Conservation (phyloP, 441 rosid genomes). For the Aleurites moluccanus region DNA sequence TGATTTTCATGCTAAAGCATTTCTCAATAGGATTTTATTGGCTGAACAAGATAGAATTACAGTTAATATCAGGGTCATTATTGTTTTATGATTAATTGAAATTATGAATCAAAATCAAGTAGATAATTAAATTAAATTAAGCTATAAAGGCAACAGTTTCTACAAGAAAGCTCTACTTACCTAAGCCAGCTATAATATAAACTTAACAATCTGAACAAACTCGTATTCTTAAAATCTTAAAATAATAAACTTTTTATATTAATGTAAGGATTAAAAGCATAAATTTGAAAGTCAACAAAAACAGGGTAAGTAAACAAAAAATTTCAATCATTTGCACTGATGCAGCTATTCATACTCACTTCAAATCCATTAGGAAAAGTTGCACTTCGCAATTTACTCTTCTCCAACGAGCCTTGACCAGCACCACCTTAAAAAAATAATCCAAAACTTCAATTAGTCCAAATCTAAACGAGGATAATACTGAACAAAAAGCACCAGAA, state of each 20-base stretch:
- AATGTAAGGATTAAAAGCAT: too few relatives aligned
- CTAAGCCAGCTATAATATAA: neutral
- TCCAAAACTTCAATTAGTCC: slow-evolving; percentile 1
- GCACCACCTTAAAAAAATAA: slow-evolving; percentile 39
- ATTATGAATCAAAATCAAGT: neutral
- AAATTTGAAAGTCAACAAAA: too few relatives aligned
- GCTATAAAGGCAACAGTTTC: neutral
- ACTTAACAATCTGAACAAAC: neutral
- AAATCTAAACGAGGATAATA: too few relatives aligned
- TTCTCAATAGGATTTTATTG: neutral
- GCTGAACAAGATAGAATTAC: neutral
- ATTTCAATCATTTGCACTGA: neutral
- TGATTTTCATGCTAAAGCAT: neutral
- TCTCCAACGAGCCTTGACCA: slow-evolving; percentile 37
- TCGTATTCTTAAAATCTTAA: neutral
- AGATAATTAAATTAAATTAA: too few relatives aligned
- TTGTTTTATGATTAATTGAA: neutral
- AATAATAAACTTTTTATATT: neutral
- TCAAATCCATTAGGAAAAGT: slow-evolving; percentile 83
- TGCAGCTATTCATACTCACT: slow-evolving; percentile 33
- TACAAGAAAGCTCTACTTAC: neutral
- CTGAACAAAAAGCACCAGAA: too few relatives aligned
- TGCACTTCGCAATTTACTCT: slow-evolving; percentile 31
- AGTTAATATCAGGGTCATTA: neutral
- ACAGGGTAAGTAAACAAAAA: neutral